Base-by-base conservation (phyloP, 345 rosid species). In the Aethionema arabicum region DNA sequence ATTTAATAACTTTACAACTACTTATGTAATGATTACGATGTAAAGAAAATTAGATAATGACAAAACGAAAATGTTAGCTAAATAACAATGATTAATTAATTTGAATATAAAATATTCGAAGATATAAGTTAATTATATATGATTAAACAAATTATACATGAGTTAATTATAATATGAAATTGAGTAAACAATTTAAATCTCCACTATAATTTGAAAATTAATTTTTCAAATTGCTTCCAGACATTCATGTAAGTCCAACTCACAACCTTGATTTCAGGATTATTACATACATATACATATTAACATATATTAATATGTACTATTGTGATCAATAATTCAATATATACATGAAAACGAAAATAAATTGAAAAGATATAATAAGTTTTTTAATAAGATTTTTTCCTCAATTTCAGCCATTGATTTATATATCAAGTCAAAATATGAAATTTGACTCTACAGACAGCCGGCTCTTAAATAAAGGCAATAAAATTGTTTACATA, bases 241-340 rank as follows among this genome's bases (percentile, higher is more conserved):
- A 52, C 72, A 52, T 27, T 42, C 13, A 51, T 29, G 54, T 36
- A 51, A 43, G 38, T 68, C 59, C 72, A 68, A 68, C 35, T 29
- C 11, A 30, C 12, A 44, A 60, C 72, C 72, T 59, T 40, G 52
- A 59, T 27, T 68, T 59, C 46, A 51, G 72, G 72, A 59, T 33
- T 33, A 29, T 7, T 35, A 11, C 39, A 35, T 68, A 9, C 35
- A 63, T 46, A 11, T 46, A 37, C 12, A 11, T 40, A 1, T 51
- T n/a, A n/a, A n/a, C n/a, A n/a, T 21, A 21, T 21, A 21, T 21
- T 1, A 1, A 2, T 21, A 2, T 21, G 27, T 21, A 21, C 27
- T 21, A 21, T 21, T 21, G 27, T 21, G 27, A 21, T 21, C 27
- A 21, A 21, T 21, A 21, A 40, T 48, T n/a, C n/a, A n/a, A 35